Evolutionary conservation across 225 moss, liverwort and hornwort genomes (phyloP).

Genomic region (Physcomitrium patens): DNA sequence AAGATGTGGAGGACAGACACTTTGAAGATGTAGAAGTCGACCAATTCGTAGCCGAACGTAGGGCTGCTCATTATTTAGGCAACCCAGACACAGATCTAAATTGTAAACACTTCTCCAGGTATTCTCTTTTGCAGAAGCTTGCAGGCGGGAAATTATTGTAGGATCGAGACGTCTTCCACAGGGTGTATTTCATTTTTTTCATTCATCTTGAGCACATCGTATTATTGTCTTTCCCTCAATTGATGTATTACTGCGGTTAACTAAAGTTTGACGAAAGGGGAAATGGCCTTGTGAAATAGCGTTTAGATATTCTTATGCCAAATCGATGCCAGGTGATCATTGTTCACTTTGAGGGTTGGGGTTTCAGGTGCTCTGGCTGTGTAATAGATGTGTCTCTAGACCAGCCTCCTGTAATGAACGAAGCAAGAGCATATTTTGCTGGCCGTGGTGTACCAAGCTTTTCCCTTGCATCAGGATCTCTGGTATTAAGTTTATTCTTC

Average conservation of each 20-base stretch:
- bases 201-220: neutral
- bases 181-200: neutral
- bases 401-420: conserved; percentile 62
- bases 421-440: conserved; percentile 66
- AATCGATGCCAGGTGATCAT: conserved; percentile 16
- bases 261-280: neutral
- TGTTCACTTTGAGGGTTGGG: conserved; percentile 23
- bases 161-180: conserved; percentile 20
- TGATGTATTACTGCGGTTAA: conserved; percentile 9
- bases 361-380: conserved; percentile 90
- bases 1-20: conserved; percentile 30
- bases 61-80: conserved; percentile 26
- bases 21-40: conserved; percentile 33
- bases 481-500: conserved; percentile 43
- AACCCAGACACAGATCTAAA: conserved; percentile 47
- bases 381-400: conserved; percentile 58
- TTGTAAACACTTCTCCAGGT: conserved; percentile 71
- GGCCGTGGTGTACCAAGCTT: conserved; percentile 71
- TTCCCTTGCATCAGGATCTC: conserved; percentile 61
- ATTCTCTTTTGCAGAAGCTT: conserved; percentile 9
- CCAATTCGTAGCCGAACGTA: conserved; percentile 16
- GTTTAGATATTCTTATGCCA: neutral
- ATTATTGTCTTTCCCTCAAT: neutral
- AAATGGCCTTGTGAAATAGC: neutral
- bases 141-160: neutral